phyloP scores from a whole-genome alignment of 2,329 filamentous ascomycete genomes.

The Zarea fungicola region DNA sequence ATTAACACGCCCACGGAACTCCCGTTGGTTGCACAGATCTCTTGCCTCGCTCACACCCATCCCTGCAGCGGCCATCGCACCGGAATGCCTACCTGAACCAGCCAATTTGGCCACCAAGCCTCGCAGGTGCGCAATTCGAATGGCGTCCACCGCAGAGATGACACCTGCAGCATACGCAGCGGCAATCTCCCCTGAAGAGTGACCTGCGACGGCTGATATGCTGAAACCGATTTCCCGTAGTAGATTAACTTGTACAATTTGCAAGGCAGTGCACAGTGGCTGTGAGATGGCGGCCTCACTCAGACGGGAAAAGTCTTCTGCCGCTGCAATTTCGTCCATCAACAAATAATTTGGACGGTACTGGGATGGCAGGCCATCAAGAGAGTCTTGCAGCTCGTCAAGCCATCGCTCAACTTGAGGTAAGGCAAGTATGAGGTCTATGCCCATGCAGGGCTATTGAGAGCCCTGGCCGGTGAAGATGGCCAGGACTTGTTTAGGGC shows the following conservation, averaged over 20 bases:
- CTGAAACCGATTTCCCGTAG: slow-evolving; percentile 25
- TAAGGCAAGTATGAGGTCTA: too few relatives aligned
- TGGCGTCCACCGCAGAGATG: slow-evolving; percentile 24
- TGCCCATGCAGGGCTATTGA: too few relatives aligned
- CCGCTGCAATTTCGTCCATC: not conserved
- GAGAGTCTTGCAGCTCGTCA: too few relatives aligned
- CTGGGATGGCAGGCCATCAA: too few relatives aligned
- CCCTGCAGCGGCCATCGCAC: slow-evolving; percentile 16
- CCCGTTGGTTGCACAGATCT: slow-evolving; percentile 1
- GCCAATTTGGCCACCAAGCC: not conserved
- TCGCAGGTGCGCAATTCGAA: slow-evolving; percentile 19
- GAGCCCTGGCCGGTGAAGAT: too few relatives aligned
- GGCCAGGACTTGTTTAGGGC: too few relatives aligned
- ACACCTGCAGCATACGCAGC: slow-evolving; percentile 44
- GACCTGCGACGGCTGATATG: slow-evolving; percentile 36
- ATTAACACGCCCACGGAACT: slow-evolving; percentile 14
- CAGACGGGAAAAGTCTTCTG: not conserved
- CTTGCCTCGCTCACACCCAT: slow-evolving; percentile 14
- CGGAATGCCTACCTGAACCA: not conserved
- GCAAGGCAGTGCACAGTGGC: slow-evolving; percentile 25
- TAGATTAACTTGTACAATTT: slow-evolving; percentile 23
- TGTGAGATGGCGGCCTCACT: slow-evolving; percentile 24
- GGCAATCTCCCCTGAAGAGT: slow-evolving; percentile 47
- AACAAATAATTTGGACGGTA: not conserved
- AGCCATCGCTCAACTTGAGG: too few relatives aligned